Percentiles rank a stretch among this genome's conserved stretches.
These are phyloP conservation scores for Colletotrichum sp. DNA, from an alignment of 2,329 filamentous ascomycete species.

Conservation along the genomic window DNA sequence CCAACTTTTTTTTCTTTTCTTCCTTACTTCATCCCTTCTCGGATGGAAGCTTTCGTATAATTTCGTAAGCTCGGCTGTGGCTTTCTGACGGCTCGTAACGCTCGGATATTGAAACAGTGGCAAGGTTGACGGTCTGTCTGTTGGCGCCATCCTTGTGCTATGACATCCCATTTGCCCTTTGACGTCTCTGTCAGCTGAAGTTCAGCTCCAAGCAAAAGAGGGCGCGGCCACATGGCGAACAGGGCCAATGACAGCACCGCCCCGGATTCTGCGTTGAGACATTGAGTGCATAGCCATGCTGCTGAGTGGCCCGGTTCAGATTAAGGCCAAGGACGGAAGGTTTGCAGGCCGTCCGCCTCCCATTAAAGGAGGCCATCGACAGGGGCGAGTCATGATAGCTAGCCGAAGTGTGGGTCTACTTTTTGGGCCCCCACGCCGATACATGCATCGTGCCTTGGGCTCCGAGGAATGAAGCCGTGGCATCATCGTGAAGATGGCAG, in stretches of 20 bases:
- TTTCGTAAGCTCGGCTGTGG: neutral
- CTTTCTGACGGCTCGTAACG: neutral
- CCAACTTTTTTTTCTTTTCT: neutral
- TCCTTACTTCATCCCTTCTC: neutral
- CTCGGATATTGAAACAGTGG: neutral
- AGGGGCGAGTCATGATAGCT: neutral
- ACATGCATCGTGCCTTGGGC: neutral
- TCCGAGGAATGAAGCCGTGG: neutral
- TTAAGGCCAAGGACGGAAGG: neutral
- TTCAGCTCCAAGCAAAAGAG: neutral
- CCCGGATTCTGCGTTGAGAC: neutral
- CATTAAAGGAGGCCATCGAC: neutral
- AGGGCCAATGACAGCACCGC: neutral
- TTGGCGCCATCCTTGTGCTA: neutral
- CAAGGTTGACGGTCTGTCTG: neutral
- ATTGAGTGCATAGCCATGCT: neutral
- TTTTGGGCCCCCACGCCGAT: neutral
- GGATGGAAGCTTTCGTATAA: neutral
- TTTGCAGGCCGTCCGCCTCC: neutral
- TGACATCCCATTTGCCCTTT: neutral
- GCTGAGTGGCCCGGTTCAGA: neutral
- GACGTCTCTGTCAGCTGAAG: neutral
- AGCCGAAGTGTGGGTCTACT: neutral
- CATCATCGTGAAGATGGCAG: neutral
- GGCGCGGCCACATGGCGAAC: neutral